Conservation (phyloP, 805 yeast species). For the Saccharomycopsis lassenensis region DNA sequence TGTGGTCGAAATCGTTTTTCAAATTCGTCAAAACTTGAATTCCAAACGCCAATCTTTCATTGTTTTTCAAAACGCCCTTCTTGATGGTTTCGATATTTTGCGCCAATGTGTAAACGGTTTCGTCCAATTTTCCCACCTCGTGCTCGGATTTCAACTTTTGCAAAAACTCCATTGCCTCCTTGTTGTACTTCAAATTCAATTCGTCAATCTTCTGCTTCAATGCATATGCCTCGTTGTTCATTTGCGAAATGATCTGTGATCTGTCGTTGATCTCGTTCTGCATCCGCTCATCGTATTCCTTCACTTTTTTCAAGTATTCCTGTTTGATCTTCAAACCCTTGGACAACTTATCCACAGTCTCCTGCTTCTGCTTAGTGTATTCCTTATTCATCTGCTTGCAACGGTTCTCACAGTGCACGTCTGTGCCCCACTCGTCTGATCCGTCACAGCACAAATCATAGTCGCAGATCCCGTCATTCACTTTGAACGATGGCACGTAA, state of each 20-base stretch:
- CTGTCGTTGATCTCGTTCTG: slow-evolving; percentile 5
- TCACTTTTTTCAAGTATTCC: slow-evolving; percentile 7
- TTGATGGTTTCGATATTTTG: slow-evolving; percentile 9
- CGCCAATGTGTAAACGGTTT: background rate
- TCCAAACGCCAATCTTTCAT: slow-evolving; percentile 8
- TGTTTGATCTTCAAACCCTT: slow-evolving; percentile 20
- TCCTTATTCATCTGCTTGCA: slow-evolving; percentile 24
- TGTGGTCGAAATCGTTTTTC: slow-evolving; percentile 57
- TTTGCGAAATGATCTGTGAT: slow-evolving; percentile 8
- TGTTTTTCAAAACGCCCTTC: slow-evolving; percentile 12
- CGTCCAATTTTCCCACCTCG: slow-evolving; percentile 6
- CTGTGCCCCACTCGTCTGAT: slow-evolving; percentile 52
- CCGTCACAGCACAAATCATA: slow-evolving; percentile 90
- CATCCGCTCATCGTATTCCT: slow-evolving; percentile 3
- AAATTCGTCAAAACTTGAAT: slow-evolving; percentile 36
- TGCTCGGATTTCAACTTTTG: slow-evolving; percentile 5
- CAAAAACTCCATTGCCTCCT: slow-evolving; percentile 15
- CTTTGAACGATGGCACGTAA: slow-evolving; percentile 52
- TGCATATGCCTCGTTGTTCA: slow-evolving; percentile 14
- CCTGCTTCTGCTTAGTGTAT: slow-evolving; percentile 19
- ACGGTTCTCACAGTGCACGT: slow-evolving; percentile 20
- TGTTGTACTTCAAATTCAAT: slow-evolving; percentile 13
- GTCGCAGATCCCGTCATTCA: slow-evolving; percentile 90
- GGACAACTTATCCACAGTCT: slow-evolving; percentile 19
- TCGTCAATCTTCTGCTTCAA: slow-evolving; percentile 12